Conservation (phyloP, 495 filamentous ascomycete genomes). For the Neurospora cerealis region DNA sequence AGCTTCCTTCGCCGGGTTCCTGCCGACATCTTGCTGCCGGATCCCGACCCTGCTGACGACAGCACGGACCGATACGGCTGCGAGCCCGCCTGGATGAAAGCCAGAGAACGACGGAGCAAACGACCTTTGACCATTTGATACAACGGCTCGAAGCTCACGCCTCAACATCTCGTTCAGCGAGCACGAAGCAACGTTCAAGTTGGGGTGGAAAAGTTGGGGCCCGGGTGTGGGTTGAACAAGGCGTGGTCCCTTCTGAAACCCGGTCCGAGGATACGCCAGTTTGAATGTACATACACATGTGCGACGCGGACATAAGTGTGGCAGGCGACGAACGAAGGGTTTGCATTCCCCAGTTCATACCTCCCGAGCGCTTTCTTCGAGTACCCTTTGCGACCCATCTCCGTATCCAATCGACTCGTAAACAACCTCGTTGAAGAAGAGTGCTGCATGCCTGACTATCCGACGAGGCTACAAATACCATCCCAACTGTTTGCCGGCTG, state of each 20-base stretch:
- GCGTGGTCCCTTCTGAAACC: slow-evolving; percentile 3
- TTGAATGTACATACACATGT: not conserved
- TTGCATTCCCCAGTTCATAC: not conserved
- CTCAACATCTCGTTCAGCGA: not conserved
- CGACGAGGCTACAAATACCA: not conserved
- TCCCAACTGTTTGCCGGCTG: not conserved
- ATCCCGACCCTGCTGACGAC: not conserved
- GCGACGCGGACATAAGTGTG: not conserved
- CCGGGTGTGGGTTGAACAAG: slow-evolving; percentile 1
- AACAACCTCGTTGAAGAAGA: not conserved
- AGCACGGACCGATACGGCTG: not conserved
- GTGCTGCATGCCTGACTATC: not conserved
- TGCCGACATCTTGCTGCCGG: not conserved
- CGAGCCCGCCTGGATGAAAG: not conserved
- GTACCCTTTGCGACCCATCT: not conserved
- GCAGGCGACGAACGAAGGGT: not conserved
- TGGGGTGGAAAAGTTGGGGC: not conserved
- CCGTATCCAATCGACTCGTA: not conserved
- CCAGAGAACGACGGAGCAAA: not conserved
- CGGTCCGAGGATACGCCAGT: not conserved
- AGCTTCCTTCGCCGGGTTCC: not conserved
- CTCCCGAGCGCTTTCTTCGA: not conserved
- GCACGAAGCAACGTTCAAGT: not conserved
- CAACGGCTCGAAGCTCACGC: not conserved
- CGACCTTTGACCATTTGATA: not conserved